phyloP scores from a whole-genome alignment of 1,139 yeast species.

The Debaryomyces sp. region DNA sequence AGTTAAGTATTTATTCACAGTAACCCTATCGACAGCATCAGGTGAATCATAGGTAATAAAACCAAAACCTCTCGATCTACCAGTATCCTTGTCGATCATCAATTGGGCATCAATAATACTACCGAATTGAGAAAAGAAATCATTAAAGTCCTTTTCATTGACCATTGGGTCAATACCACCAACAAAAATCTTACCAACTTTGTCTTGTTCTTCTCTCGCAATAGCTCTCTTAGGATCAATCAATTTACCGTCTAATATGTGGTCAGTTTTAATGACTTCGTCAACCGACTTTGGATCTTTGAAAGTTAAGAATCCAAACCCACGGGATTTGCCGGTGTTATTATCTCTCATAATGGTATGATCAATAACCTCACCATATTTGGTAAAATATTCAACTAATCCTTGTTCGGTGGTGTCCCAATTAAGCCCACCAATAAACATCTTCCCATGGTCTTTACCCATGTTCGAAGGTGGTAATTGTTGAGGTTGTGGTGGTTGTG shows the following conservation, averaged over 20 bases:
- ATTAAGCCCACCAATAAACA: conserved; percentile 97
- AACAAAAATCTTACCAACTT: conserved; percentile 95
- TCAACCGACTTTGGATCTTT: conserved; percentile 82
- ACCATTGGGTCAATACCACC: conserved; percentile 98
- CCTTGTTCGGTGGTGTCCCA: conserved; percentile 97
- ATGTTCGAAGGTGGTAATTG: conserved; percentile 36
- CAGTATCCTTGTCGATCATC: conserved; percentile 97
- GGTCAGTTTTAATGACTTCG: conserved; percentile 85
- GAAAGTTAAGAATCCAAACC: conserved; percentile 94
- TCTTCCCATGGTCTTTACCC: conserved; percentile 69
- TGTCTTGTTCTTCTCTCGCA: conserved; percentile 97
- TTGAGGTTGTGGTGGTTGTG: conserved; percentile 20
- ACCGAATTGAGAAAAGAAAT: conserved; percentile 88
- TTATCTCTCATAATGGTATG: conserved; percentile 94
- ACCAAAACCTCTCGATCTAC: conserved; percentile 97
- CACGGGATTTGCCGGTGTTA: conserved; percentile 90
- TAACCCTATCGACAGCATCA: conserved; percentile 91
- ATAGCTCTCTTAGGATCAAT: conserved; percentile 98
- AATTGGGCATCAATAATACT: conserved; percentile 94
- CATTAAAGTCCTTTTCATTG: conserved; percentile 87
- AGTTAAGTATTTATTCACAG: conserved; percentile 78
- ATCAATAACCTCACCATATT: conserved; percentile 89
- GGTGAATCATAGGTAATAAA: conserved; percentile 96
- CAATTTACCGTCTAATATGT: conserved; percentile 91
- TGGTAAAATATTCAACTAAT: conserved; percentile 77